Evolutionary conservation across 179 eudicot species (phyloP).

Genomic region (Beta macrorhiza): DNA sequence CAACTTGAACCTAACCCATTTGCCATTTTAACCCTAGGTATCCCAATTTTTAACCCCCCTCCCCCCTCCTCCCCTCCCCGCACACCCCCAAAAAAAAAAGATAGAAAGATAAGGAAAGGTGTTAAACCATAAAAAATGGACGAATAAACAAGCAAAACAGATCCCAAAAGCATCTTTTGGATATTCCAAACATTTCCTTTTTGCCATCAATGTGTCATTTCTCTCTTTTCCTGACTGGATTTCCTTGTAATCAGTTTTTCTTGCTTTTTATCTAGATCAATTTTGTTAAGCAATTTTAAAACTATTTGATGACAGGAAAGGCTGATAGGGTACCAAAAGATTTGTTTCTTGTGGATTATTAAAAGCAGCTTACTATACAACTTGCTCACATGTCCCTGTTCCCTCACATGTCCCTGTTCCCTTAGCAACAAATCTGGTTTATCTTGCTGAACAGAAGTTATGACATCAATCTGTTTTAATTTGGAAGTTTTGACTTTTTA

Average conservation of each 20-base stretch:
- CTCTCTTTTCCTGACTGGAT: neutral
- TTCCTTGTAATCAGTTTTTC: neutral
- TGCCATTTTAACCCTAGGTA: too few relatives aligned
- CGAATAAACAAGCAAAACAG: neutral
- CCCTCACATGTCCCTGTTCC: neutral
- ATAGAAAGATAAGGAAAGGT: neutral
- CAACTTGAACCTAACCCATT: too few relatives aligned
- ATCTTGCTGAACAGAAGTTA: neutral
- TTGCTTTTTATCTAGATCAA: neutral
- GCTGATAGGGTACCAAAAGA: neutral
- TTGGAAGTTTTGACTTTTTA: neutral
- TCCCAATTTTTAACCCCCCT: too few relatives aligned
- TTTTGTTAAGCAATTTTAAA: neutral
- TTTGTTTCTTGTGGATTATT: neutral
- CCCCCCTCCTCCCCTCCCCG: too few relatives aligned
- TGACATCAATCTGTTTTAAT: neutral
- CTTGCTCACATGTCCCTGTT: too few relatives aligned
- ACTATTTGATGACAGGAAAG: neutral
- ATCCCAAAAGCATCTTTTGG: neutral
- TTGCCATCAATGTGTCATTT: neutral
- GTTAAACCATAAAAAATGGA: neutral
- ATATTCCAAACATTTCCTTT: neutral
- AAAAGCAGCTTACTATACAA: too few relatives aligned
- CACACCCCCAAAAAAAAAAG: too few relatives aligned
- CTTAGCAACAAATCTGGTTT: neutral